phyloP scores from a whole-genome alignment of 306 rosid species.

The Prunus salicina region DNA sequence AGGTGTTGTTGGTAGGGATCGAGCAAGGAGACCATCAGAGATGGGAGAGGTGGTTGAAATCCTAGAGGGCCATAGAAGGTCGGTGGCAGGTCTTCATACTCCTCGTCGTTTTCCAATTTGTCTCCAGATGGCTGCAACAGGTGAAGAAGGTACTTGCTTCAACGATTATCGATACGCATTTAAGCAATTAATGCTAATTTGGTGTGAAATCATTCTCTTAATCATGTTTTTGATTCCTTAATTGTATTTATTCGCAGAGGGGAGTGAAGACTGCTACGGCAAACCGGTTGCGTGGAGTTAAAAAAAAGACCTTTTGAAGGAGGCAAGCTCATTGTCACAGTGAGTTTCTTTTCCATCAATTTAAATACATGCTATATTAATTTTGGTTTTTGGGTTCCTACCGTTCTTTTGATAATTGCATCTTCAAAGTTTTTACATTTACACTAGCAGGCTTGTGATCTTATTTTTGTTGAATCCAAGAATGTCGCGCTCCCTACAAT shows the following conservation, averaged over 20 bases:
- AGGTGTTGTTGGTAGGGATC: not conserved
- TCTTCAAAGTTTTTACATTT: not conserved
- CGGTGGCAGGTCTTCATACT: constrained; percentile 52
- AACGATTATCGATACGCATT: not conserved
- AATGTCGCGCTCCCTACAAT: too few relatives aligned
- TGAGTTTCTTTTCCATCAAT: constrained; percentile 28
- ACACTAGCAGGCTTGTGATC: not conserved
- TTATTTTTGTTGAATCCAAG: constrained; percentile 36
- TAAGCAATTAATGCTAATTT: not conserved
- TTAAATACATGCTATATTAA: not conserved
- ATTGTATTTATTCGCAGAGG: constrained; percentile 24
- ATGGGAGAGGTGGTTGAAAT: constrained; percentile 37
- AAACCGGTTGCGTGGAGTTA: constrained; percentile 48
- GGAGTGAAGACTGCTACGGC: constrained; percentile 43
- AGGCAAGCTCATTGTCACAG: constrained; percentile 80
- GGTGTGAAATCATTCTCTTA: not conserved
- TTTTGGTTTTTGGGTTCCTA: not conserved
- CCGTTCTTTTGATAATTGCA: not conserved
- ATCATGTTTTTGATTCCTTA: not conserved
- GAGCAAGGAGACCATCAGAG: not conserved
- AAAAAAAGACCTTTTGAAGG: constrained; percentile 68
- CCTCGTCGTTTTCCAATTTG: constrained; percentile 54
- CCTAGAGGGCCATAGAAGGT: constrained; percentile 37
- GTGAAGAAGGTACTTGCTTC: not conserved
- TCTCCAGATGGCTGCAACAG: too few relatives aligned